Percentiles rank a stretch among this genome's conserved stretches.
Conservation (phyloP, 2,329 filamentous ascomycete genomes). For the Fusarium buharicum region DNA sequence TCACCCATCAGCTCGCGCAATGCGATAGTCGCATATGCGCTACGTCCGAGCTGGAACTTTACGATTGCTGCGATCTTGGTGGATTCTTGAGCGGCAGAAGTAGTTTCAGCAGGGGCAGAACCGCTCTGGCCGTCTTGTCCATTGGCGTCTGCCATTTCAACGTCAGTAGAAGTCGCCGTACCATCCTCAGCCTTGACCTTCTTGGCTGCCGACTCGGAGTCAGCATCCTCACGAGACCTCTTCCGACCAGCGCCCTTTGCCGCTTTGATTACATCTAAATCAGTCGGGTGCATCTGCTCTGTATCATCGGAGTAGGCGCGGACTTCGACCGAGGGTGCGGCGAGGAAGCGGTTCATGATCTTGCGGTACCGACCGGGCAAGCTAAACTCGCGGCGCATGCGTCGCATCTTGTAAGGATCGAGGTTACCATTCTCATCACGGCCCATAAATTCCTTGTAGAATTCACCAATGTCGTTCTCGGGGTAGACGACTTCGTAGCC, state of each 20-base stretch:
- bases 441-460: slow-evolving; percentile 88
- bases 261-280: slow-evolving; percentile 74
- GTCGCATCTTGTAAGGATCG: slow-evolving; percentile 87
- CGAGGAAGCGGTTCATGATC: slow-evolving; percentile 77
- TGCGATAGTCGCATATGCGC: slow-evolving; percentile 87
- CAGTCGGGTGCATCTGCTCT: slow-evolving; percentile 89
- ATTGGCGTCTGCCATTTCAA: slow-evolving; percentile 27
- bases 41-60: slow-evolving; percentile 79
- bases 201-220: slow-evolving; percentile 36
- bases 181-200: slow-evolving; percentile 43
- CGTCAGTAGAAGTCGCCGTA: slow-evolving; percentile 12
- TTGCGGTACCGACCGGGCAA: slow-evolving; percentile 90
- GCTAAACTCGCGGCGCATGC: slow-evolving; percentile 86
- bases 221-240: slow-evolving; percentile 34
- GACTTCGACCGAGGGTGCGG: slow-evolving; percentile 73
- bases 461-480: slow-evolving; percentile 81
- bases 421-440: slow-evolving; percentile 79
- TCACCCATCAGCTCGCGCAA: slow-evolving; percentile 78
- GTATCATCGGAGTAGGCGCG: slow-evolving; percentile 74
- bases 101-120: slow-evolving; percentile 1
- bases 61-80: slow-evolving; percentile 72
- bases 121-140: slow-evolving; percentile 7
- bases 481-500: slow-evolving; percentile 93
- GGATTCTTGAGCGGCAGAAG: slow-evolving; percentile 31
- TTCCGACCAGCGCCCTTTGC: slow-evolving; percentile 42